phyloP scores from a whole-genome alignment of 257 asterid species.

The Anisodus acutangulus region DNA sequence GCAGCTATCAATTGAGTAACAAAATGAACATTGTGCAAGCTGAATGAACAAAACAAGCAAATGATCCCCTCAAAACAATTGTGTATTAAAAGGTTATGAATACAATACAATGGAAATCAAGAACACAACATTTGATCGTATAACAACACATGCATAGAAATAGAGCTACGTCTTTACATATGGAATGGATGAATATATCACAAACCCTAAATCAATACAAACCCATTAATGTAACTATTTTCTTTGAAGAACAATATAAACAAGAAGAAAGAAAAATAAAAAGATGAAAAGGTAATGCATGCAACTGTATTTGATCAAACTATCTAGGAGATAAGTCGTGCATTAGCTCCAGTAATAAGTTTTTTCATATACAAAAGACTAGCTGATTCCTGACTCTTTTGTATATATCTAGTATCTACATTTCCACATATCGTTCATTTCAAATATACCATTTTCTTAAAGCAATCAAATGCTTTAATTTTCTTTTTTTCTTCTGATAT shows the following conservation, averaged over 20 bases:
- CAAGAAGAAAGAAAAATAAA: background rate
- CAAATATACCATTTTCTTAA: background rate
- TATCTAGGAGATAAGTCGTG: background rate
- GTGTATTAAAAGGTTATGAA: background rate
- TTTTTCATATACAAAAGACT: slow-evolving; percentile 12
- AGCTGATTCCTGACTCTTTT: background rate
- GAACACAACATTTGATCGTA: background rate
- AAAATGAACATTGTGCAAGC: too few relatives aligned
- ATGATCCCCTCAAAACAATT: background rate
- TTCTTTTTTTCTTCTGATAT: background rate
- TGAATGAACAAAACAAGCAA: too few relatives aligned
- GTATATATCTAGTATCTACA: background rate
- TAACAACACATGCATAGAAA: background rate
- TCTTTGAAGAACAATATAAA: background rate
- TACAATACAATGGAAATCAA: background rate
- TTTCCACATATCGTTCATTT: background rate
- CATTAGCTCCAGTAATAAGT: background rate
- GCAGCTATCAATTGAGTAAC: too few relatives aligned
- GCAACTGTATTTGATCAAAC: background rate
- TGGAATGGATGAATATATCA: background rate
- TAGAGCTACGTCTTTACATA: background rate
- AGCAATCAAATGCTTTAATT: background rate
- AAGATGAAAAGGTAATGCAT: background rate
- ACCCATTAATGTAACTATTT: background rate
- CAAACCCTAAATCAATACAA: slow-evolving; percentile 1